Evolutionary conservation across 1,284 basidiomycete species (phyloP).

Genomic region (Austropuccinia psidii): DNA sequence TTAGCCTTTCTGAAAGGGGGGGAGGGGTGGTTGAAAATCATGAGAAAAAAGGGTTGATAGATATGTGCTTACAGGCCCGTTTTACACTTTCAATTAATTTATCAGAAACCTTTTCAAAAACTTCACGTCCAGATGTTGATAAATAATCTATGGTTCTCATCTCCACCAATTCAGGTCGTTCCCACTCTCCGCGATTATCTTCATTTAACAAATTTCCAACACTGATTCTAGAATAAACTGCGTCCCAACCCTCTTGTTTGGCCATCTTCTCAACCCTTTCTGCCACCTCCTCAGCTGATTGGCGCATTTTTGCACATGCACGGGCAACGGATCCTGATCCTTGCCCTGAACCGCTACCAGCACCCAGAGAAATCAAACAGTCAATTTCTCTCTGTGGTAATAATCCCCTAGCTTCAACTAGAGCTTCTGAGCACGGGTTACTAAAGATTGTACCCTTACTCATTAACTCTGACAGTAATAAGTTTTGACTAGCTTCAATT

Average conservation of each 20-base stretch:
- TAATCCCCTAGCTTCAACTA: conserved; percentile 8
- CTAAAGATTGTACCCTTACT: not conserved
- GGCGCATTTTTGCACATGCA: conserved; percentile 16
- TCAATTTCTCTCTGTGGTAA: conserved; percentile 14
- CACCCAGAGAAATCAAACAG: conserved; percentile 24
- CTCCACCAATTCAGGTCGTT: conserved; percentile 10
- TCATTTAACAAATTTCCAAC: not conserved
- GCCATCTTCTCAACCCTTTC: conserved; percentile 4
- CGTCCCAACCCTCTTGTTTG: conserved; percentile 4
- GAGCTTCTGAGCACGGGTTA: conserved; percentile 22
- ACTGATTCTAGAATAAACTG: not conserved
- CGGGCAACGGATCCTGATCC: conserved; percentile 5
- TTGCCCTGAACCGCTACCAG: not conserved
- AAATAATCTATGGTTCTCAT: conserved; percentile 3
- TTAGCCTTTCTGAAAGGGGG: too few relatives aligned
- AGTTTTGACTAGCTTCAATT: not conserved
- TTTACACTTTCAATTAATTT: too few relatives aligned
- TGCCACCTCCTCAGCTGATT: conserved; percentile 8
- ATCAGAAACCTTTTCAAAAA: too few relatives aligned
- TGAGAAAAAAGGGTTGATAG: too few relatives aligned
- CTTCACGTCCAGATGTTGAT: too few relatives aligned
- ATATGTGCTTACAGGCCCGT: too few relatives aligned
- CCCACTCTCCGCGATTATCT: conserved; percentile 12
- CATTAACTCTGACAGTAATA: not conserved
- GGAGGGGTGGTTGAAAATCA: too few relatives aligned